Percentiles rank a stretch among this genome's conserved stretches.
Conservation (phyloP, 768 basidiomycete species). For the Lyophyllum semitale region DNA sequence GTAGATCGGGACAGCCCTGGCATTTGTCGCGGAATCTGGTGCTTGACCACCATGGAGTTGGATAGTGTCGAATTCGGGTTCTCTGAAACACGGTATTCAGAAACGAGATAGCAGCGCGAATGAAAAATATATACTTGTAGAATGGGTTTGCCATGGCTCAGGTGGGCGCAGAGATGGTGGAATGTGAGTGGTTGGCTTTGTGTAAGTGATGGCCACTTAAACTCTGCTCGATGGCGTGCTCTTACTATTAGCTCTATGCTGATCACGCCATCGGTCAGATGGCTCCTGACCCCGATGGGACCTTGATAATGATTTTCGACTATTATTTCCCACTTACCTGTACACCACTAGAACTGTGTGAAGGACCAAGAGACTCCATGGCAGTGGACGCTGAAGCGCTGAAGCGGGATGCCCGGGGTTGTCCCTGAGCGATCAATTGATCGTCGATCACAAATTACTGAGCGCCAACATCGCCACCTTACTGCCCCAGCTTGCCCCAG, state of each 20-base stretch:
- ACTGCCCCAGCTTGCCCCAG: too few species aligned
- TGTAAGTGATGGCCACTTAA: background rate
- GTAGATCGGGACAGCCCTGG: slow-evolving; percentile 80
- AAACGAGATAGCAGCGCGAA: background rate
- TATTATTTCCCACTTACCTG: background rate
- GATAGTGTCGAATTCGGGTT: slow-evolving; percentile 78
- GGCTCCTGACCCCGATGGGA: background rate
- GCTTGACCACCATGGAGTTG: slow-evolving; percentile 78
- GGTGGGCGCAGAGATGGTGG: background rate
- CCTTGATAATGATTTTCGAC: background rate
- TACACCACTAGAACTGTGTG: background rate
- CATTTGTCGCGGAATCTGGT: slow-evolving; percentile 64
- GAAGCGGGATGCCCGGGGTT: too few species aligned
- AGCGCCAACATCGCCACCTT: too few species aligned
- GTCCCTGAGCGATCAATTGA: background rate
- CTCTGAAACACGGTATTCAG: slow-evolving; percentile 27
- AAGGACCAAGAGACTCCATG: too few species aligned
- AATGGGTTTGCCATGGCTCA: slow-evolving; percentile 1
- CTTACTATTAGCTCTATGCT: background rate
- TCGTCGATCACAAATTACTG: background rate
- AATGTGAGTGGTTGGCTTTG: background rate
- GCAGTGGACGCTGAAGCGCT: too few species aligned
- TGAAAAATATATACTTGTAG: background rate
- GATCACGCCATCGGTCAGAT: background rate
- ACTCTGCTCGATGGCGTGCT: background rate